These are phyloP conservation scores for peach (Prunus persica) DNA, from an alignment of 306 rosid genomes.

Conservation along the genomic window DNA sequence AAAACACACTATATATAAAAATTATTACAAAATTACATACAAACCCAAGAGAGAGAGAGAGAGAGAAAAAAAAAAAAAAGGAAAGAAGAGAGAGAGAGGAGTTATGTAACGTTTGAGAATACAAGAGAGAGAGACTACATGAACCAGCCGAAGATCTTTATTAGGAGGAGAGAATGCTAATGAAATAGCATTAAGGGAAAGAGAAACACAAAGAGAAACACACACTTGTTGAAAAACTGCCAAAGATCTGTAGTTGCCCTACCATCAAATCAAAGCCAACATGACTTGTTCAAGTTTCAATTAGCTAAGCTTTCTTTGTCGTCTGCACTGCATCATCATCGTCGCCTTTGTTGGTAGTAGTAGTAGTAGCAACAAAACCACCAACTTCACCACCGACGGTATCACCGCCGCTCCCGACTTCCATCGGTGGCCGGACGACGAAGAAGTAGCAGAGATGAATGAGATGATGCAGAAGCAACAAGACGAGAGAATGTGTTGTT, in stretches of 20 bases:
- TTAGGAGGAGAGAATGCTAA: neutral
- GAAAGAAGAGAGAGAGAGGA: too few species aligned
- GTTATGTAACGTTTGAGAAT: neutral
- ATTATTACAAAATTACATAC: too few species aligned
- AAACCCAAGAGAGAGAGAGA: too few species aligned
- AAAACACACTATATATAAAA: too few species aligned
- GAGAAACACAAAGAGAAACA: neutral
- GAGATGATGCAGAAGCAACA: neutral
- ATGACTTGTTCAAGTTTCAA: neutral
- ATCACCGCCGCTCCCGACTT: neutral
- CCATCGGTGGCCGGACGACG: neutral
- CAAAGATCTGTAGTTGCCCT: conserved; percentile 41
- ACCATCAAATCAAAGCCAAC: neutral
- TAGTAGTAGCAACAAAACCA: neutral
- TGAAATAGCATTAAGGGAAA: neutral
- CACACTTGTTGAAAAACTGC: too few species aligned
- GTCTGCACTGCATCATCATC: neutral
- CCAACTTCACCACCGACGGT: conserved; percentile 1
- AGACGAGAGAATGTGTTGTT: neutral
- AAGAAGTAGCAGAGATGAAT: neutral
- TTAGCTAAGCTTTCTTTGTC: neutral
- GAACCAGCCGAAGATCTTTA: neutral
- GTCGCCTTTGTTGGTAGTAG: neutral
- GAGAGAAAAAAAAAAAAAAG: rapidly evolving
- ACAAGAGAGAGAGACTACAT: neutral